Percentiles rank a stretch among this genome's conserved stretches.
phyloP scores from a whole-genome alignment of 208 protist genomes.

The Wallacemonas sp. region DNA sequence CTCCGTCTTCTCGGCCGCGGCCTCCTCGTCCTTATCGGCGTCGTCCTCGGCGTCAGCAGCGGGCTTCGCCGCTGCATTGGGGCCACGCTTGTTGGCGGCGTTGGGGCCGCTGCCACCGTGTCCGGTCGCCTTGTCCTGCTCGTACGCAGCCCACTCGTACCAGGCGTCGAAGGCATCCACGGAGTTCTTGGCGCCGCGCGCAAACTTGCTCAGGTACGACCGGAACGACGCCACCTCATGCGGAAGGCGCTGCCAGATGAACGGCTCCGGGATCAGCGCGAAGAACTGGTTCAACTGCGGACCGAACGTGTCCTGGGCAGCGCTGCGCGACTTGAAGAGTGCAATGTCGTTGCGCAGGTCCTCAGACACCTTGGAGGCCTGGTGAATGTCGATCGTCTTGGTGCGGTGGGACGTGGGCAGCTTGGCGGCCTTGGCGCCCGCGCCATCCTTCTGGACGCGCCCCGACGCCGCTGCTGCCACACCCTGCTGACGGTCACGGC shows the following conservation, averaged over 20 bases:
- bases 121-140: constrained; percentile 44
- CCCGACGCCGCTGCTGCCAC: background rate
- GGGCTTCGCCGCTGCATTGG: too few relatives aligned
- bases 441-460: too few relatives aligned
- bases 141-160: constrained; percentile 87
- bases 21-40: constrained; percentile 20
- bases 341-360: constrained; percentile 71
- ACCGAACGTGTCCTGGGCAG: constrained; percentile 45
- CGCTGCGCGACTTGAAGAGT: constrained; percentile 55
- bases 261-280: constrained; percentile 66
- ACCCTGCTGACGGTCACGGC: constrained; percentile 29
- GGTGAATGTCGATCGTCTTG: constrained; percentile 73
- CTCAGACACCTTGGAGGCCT: constrained; percentile 72
- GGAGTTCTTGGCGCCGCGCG: constrained; percentile 46
- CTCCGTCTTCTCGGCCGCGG: constrained; percentile 12
- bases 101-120: constrained; percentile 14
- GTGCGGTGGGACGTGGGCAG: constrained; percentile 39
- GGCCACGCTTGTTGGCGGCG: constrained; percentile 29
- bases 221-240: constrained; percentile 55
- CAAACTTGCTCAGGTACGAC: constrained; percentile 77
- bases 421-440: background rate
- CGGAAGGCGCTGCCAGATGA: constrained; percentile 82
- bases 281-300: constrained; percentile 66
- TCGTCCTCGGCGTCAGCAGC: background rate
- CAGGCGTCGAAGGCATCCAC: constrained; percentile 70